Conservation (phyloP, 1,284 basidiomycete species). For the Puccinia novopanici region DNA sequence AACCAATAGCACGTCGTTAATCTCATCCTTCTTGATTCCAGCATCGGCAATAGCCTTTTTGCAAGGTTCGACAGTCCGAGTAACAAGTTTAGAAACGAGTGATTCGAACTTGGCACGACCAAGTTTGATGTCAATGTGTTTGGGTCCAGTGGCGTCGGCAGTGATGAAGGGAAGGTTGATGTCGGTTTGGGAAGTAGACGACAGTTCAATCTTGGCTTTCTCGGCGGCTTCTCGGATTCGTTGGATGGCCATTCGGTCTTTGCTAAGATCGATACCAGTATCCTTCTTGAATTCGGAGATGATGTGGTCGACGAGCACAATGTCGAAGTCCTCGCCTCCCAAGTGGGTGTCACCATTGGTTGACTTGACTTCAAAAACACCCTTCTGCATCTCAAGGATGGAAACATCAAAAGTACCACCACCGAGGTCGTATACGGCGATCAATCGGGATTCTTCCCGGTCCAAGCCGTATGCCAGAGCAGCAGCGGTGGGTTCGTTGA, state of each 20-base stretch:
- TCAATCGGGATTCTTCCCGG: constrained; percentile 75
- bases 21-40: constrained; percentile 84
- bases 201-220: constrained; percentile 98
- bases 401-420: constrained; percentile 97
- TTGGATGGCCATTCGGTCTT: constrained; percentile 96
- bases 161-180: constrained; percentile 97
- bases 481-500: constrained; percentile 98
- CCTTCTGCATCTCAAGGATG: constrained; percentile 97
- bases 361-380: constrained; percentile 98
- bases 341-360: constrained; percentile 99
- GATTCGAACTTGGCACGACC: constrained; percentile 85
- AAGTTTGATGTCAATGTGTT: constrained; percentile 92
- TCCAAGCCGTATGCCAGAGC: constrained; percentile 96
- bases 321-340: constrained; percentile 97
- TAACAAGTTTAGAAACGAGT: constrained; percentile 78
- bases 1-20: constrained; percentile 95
- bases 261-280: constrained; percentile 74
- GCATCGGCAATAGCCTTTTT: constrained; percentile 92
- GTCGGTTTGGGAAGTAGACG: constrained; percentile 88
- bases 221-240: constrained; percentile 98
- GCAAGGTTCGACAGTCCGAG: constrained; percentile 92
- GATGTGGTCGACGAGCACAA: constrained; percentile 82
- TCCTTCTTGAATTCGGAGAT: constrained; percentile 94
- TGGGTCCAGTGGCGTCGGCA: constrained; percentile 86
- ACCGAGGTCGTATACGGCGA: constrained; percentile 94